A percentile compares a stretch with the other conserved stretches of the same genome.
phyloP scores from a whole-genome alignment of 345 rosid species.

The Anastatica hierochuntica region DNA sequence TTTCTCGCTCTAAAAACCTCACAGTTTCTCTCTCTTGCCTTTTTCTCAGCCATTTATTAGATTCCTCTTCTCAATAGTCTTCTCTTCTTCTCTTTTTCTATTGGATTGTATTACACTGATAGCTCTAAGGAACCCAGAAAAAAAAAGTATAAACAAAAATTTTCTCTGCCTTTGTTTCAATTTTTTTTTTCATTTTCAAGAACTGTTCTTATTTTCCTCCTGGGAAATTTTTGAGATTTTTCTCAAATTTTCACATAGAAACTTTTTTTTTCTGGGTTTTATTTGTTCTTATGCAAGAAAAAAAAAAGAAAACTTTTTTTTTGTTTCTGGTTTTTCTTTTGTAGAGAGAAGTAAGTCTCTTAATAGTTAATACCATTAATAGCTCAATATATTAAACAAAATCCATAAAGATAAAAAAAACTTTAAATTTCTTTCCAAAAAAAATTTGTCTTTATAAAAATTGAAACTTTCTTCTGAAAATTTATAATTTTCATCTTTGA shows the following conservation, averaged over 20 bases:
- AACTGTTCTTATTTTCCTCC: too few relatives aligned
- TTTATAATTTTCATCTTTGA: background rate
- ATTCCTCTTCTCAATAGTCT: conserved; percentile 37
- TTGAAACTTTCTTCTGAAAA: conserved; percentile 21
- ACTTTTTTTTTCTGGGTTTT: conserved; percentile 30
- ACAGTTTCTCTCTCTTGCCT: conserved; percentile 15
- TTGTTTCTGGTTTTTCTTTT: conserved; percentile 26
- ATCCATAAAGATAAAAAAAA: too few relatives aligned
- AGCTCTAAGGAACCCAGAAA: conserved; percentile 30
- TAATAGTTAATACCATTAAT: conserved; percentile 8
- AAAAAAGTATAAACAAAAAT: background rate
- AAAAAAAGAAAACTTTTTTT: conserved; percentile 20
- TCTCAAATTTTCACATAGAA: conserved; percentile 6
- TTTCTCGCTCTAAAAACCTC: conserved; percentile 29
- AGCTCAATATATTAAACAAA: conserved; percentile 27
- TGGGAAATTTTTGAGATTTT: background rate
- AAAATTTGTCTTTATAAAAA: conserved; percentile 6
- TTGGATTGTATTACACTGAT: conserved; percentile 51
- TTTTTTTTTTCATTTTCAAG: conserved; percentile 12
- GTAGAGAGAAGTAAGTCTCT: conserved; percentile 27
- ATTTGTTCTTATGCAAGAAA: conserved; percentile 20
- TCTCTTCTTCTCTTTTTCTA: conserved; percentile 41
- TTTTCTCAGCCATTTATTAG: conserved; percentile 54
- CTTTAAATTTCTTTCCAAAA: conserved; percentile 18
- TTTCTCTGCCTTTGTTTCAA: conserved; percentile 14